Base-by-base conservation (phyloP, 2,329 filamentous ascomycete species). In the Onygenales sp. region DNA sequence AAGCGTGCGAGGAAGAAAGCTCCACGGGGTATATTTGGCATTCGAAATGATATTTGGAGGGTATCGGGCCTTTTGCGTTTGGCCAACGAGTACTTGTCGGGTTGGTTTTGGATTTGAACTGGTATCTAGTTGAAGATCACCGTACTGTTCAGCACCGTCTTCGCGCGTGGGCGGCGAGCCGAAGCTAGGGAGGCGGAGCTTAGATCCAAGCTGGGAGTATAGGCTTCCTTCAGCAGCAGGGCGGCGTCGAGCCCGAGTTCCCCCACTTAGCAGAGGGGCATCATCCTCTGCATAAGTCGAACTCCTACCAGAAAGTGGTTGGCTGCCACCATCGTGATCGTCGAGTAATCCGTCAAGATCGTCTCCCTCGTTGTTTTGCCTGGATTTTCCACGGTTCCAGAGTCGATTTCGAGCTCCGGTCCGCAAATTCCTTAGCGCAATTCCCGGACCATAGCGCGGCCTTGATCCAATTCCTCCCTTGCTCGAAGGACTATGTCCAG, bases 1-100 rank as follows among this genome's bases (percentile, higher is more conserved):
- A 21, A 98, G 77, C 0, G 93, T 98, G 51, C 92, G 79, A 2
- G 94, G 94, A 11, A 98, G 79, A 70, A 98, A 98, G 51, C 87
- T 95, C 75, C 91, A 86, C 1, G 91, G 84, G 33, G 92, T 97
- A 70, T 98, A 98, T 77, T 97, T 98, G 52, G 93, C 92, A 67
- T 98, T 97, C 37, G 92, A 97, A 48, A 98, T 82, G 53, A 89
- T 81, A 69, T 98, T 98, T 7, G 87, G 83, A 8, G 93, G 92
- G 67, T 92, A 97, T 60, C 86, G 84, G 49, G 84, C 77, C 32
- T 82, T 69, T 65, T 95, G 91, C 33, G 74, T 66, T 47, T 85
- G 83, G 54, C 89, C 92, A 51, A 95, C 87, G 2, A 83, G 76
- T 33, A 96, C 80, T 49, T 81, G 81, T 52, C 92, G 82, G 32